A percentile compares a stretch with the other conserved stretches of the same genome.
phyloP scores from a whole-genome alignment of 176 grass and related monocot species.

The Carex pumila region DNA sequence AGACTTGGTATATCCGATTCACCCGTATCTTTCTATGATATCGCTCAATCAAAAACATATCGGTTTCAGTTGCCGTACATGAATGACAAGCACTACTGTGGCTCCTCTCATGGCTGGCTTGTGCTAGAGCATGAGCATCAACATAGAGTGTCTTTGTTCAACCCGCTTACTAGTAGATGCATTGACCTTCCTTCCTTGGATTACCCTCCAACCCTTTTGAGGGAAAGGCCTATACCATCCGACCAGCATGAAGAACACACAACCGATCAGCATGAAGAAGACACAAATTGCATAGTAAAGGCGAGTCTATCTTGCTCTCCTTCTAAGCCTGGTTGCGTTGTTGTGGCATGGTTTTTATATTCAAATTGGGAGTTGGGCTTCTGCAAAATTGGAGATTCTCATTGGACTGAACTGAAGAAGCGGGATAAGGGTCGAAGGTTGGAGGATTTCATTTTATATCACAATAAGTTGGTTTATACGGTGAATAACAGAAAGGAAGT shows the following conservation, averaged over 20 bases:
- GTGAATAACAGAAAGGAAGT: background rate
- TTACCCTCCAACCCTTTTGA: no score
- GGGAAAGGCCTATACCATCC: no score
- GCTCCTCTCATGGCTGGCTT: background rate
- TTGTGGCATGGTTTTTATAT: background rate
- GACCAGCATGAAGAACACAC: background rate
- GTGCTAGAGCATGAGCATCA: background rate
- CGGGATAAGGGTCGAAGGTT: background rate
- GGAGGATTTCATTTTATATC: background rate
- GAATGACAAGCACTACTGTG: background rate
- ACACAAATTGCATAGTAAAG: background rate
- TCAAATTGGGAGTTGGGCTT: background rate
- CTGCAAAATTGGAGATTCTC: background rate
- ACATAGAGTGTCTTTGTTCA: no score
- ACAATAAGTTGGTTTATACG: background rate
- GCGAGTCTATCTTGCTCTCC: background rate
- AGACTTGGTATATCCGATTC: background rate
- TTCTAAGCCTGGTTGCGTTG: background rate
- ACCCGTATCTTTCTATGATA: background rate
- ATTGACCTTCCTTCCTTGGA: no score
- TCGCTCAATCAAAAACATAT: background rate
- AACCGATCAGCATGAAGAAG: no score
- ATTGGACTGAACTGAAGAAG: background rate
- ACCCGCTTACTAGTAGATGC: no score
- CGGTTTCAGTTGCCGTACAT: background rate